Conservation (phyloP, 2,329 filamentous ascomycete species). For the Colletotrichum sp. region DNA sequence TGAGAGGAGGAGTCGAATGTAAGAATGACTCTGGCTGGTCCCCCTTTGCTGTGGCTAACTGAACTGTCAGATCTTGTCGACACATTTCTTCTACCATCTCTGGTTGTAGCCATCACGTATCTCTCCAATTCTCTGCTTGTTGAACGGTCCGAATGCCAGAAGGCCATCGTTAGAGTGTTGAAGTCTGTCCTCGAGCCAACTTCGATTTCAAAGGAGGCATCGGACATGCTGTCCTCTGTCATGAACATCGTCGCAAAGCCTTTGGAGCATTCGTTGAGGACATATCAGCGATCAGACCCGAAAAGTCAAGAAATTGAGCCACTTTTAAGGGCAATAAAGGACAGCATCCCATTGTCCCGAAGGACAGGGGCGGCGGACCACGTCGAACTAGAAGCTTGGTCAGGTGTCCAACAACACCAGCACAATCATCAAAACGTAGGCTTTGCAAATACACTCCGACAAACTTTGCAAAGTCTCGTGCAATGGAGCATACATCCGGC, state of each 20-base stretch:
- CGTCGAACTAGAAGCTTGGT: conserved; percentile 74
- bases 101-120: conserved; percentile 76
- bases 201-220: conserved; percentile 74
- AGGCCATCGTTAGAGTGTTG: conserved; percentile 73
- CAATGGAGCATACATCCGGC: conserved; percentile 69
- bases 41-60: conserved; percentile 21
- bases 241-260: conserved; percentile 74
- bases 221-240: conserved; percentile 72
- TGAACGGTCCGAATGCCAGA: conserved; percentile 66
- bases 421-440: conserved; percentile 56
- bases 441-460: conserved; percentile 61
- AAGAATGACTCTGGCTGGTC: conserved; percentile 34
- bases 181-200: conserved; percentile 74
- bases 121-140: conserved; percentile 74
- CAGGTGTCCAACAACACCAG: conserved; percentile 26
- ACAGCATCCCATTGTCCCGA: conserved; percentile 61
- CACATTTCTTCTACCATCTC: conserved; percentile 79
- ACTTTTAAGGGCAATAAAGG: conserved; percentile 68
- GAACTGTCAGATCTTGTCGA: conserved; percentile 69
- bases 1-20: conserved; percentile 81
- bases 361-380: conserved; percentile 67
- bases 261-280: conserved; percentile 70
- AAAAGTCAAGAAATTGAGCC: conserved; percentile 73
- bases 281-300: conserved; percentile 70
- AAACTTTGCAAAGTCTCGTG: conserved; percentile 66